Base-by-base conservation (phyloP, 345 rosid species). In the Brassica cretica region DNA sequence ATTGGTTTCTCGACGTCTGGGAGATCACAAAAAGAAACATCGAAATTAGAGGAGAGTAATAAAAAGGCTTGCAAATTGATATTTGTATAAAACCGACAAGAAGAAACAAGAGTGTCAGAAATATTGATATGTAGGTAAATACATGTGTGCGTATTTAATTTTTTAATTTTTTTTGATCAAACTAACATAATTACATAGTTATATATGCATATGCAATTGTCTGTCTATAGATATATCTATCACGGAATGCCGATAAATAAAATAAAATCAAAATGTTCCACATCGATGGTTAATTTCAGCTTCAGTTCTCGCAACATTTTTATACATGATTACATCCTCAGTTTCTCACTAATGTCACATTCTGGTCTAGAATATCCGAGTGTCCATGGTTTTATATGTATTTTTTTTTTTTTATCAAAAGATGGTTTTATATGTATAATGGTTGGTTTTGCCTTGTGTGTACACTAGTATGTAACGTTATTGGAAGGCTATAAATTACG, bases 1-100 rank as follows among this genome's bases (percentile, higher is more conserved):
- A 49, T 78, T 78, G 74, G 74, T 33, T 46, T 16, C 77, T 73
- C 78, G 65, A 78, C 58, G 73, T 60, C 65, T 78, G 67, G 82
- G 82, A 78, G 68, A 61, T 67, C 33, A 73, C 82, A 49, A 78
- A 33, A 78, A 73, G 82, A 78, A 73, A 78, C 74, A 74, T 78
- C 74, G 82, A 78, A 33, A 78, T 24, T 73, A 73, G 82, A 12
- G 70, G 69, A 18, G 67, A 2, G 1, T 58, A 10, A 10, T 16
- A 11, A 19, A 32, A 44, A 24, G 10, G 46, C 10, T 10, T 39
- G 46, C 11, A 39, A 9, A 12, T 44, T 44, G 15, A 44, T 11
- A 44, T 44, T 44, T 44, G n/a, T 44, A 44, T n/a, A 44, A 44
- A 61, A 8, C 78, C 82, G 74, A 78, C 82, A 78, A 78, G 72